Percentiles rank a stretch among this genome's conserved stretches.
Evolutionary conservation across 768 basidiomycete genomes (phyloP).

Genomic region (Termitomyces sp.): DNA sequence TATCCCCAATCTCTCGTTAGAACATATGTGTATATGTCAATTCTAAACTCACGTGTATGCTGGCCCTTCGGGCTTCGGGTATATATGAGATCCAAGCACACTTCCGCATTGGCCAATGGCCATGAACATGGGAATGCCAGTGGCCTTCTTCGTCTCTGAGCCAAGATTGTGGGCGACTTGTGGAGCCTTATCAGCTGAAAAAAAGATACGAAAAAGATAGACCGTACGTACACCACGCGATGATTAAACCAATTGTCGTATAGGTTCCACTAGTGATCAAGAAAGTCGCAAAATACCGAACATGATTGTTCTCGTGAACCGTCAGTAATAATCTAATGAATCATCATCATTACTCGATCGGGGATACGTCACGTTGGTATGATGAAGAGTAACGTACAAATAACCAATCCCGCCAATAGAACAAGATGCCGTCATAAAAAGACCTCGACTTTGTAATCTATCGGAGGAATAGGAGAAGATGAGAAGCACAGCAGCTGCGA

Average conservation of each 20-base stretch:
- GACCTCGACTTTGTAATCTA: constrained; percentile 55
- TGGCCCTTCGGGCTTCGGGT: constrained; percentile 61
- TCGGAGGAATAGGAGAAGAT: constrained; percentile 62
- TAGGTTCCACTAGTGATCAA: constrained; percentile 78
- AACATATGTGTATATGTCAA: not conserved
- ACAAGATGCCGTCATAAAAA: constrained; percentile 42
- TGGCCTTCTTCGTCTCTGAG: constrained; percentile 74
- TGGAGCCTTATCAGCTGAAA: constrained; percentile 6
- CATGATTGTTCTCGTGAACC: constrained; percentile 51
- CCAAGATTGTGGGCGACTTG: constrained; percentile 68
- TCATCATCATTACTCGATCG: not conserved
- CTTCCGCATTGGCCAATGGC: constrained; percentile 78
- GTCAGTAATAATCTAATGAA: constrained; percentile 48
- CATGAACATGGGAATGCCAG: constrained; percentile 77
- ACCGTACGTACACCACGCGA: constrained; percentile 77
- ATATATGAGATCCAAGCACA: constrained; percentile 72
- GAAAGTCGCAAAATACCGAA: constrained; percentile 76
- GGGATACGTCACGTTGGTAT: not conserved
- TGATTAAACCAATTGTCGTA: constrained; percentile 67
- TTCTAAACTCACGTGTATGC: constrained; percentile 50
- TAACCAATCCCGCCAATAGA: constrained; percentile 57
- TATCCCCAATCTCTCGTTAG: not conserved
- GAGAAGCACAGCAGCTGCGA: constrained; percentile 61
- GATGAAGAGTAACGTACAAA: constrained; percentile 37
- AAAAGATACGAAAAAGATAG: not conserved